These are phyloP conservation scores for Didymella keratinophila DNA, from an alignment of 2,329 filamentous ascomycete species.

Conservation along the genomic window DNA sequence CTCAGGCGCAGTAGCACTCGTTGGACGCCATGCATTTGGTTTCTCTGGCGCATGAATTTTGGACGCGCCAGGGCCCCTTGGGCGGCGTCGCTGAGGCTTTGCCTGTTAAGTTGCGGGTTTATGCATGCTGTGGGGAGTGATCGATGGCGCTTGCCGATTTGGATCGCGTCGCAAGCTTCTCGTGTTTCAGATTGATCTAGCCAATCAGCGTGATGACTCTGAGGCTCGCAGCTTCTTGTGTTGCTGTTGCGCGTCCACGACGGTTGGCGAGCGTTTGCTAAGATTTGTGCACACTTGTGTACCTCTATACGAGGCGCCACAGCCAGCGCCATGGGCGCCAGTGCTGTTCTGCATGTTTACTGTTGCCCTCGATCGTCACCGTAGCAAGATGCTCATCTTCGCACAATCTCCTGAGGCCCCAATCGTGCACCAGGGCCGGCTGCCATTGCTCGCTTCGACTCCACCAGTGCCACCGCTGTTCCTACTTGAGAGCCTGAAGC, in stretches of 20 bases:
- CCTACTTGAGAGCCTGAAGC: constrained; percentile 28
- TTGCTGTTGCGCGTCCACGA: constrained; percentile 6
- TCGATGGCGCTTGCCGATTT: constrained; percentile 23
- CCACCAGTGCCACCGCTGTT: constrained; percentile 20
- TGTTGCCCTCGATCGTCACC: constrained; percentile 7
- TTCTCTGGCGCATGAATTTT: constrained; percentile 26
- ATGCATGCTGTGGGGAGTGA: constrained; percentile 27
- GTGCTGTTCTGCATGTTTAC: constrained; percentile 14
- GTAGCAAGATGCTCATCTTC: background rate
- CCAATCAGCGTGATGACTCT: constrained; percentile 27
- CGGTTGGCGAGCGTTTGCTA: constrained; percentile 22
- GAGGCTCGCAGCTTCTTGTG: constrained; percentile 10
- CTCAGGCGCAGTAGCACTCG: constrained; percentile 21
- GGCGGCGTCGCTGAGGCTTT: constrained; percentile 12
- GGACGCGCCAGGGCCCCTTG: constrained; percentile 22
- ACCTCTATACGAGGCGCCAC: constrained; percentile 15
- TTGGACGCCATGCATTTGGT: constrained; percentile 25
- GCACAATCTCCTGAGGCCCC: constrained; percentile 29
- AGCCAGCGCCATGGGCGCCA: constrained; percentile 9
- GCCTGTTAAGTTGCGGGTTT: constrained; percentile 23
- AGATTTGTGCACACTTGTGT: constrained; percentile 14
- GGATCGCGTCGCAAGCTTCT: constrained; percentile 22
- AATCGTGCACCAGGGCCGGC: constrained; percentile 25
- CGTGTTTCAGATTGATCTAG: constrained; percentile 27
- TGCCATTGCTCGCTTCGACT: constrained; percentile 15